phyloP scores from a whole-genome alignment of 305 asterid genomes.

The Solanum hybrid region DNA sequence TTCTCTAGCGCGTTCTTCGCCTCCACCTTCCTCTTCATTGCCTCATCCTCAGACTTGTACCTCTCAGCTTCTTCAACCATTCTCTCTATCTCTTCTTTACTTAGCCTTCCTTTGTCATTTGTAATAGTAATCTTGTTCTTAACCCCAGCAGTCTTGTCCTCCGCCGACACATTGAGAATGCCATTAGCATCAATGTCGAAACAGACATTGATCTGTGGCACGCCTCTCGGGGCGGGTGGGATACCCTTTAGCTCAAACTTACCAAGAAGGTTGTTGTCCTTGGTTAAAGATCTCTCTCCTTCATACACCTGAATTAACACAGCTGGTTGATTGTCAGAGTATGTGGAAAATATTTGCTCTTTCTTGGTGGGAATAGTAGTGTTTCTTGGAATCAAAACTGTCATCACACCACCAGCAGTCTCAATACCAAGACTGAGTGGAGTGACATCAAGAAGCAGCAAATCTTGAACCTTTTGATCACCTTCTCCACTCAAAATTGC shows the following conservation, averaged over 20 bases:
- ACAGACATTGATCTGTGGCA: conserved; percentile 45
- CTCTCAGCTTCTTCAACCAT: conserved; percentile 46
- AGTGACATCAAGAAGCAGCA: conserved; percentile 40
- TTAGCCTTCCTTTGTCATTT: conserved; percentile 45
- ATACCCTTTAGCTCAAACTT: conserved; percentile 43
- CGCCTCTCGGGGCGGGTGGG: conserved; percentile 43
- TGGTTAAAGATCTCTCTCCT: conserved; percentile 42
- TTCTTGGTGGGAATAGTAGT: conserved; percentile 48
- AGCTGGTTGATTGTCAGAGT: conserved; percentile 40
- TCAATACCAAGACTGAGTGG: conserved; percentile 44
- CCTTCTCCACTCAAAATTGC: conserved; percentile 8
- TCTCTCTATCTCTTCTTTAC: conserved; percentile 47
- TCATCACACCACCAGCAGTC: conserved; percentile 52
- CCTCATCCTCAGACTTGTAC: conserved; percentile 46
- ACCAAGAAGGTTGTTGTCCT: conserved; percentile 46
- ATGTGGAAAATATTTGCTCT: conserved; percentile 42
- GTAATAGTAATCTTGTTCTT: conserved; percentile 47
- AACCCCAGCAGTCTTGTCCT: conserved; percentile 47
- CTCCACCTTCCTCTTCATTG: conserved; percentile 38
- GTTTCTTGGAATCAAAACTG: conserved; percentile 18
- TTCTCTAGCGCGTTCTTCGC: conserved; percentile 12
- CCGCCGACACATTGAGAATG: conserved; percentile 34
- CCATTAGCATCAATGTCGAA: conserved; percentile 24
- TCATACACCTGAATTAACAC: conserved; percentile 35
- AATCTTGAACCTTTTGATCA: conserved; percentile 36